phyloP scores from a whole-genome alignment of 129 eudicot species.

The Helichrysum umbraculigerum region DNA sequence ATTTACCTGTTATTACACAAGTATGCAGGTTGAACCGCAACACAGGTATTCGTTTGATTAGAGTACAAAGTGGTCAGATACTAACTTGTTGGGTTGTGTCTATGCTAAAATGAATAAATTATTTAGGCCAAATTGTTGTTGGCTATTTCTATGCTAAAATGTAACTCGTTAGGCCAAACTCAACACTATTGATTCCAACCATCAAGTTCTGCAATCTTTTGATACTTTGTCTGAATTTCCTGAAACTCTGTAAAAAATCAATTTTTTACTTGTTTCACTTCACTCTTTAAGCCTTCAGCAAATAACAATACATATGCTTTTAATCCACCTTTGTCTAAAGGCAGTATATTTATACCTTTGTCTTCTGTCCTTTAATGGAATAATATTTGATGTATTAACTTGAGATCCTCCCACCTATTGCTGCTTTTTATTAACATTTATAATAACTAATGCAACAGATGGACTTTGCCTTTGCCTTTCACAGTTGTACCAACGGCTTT shows the following conservation, averaged over 20 bases:
- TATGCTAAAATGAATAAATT: too few relatives aligned
- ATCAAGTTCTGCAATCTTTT: slow-evolving; percentile 5
- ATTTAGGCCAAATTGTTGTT: background rate
- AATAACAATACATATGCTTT: background rate
- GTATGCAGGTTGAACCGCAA: too few relatives aligned
- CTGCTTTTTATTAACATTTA: slow-evolving; percentile 51
- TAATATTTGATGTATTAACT: background rate
- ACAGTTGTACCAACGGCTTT: slow-evolving; percentile 96
- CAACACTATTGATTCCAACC: too few relatives aligned
- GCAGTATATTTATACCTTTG: background rate
- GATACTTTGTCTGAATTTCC: slow-evolving; percentile 7
- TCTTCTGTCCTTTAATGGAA: slow-evolving; percentile 9
- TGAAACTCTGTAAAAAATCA: slow-evolving; percentile 3
- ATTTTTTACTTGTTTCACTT: background rate
- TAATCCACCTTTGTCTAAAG: background rate
- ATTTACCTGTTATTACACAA: too few relatives aligned
- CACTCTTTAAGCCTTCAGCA: background rate
- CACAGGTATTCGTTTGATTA: too few relatives aligned
- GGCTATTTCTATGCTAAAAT: slow-evolving; percentile 5
- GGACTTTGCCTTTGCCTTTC: slow-evolving; percentile 89
- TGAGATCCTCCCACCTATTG: slow-evolving; percentile 12
- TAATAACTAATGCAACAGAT: slow-evolving; percentile 91
- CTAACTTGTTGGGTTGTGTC: background rate
- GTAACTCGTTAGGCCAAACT: too few relatives aligned
- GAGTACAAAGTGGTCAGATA: background rate